Percentiles rank a stretch among this genome's conserved stretches.
Conservation (phyloP, 2,329 filamentous ascomycete genomes). For the Exophiala dermatitidis region DNA sequence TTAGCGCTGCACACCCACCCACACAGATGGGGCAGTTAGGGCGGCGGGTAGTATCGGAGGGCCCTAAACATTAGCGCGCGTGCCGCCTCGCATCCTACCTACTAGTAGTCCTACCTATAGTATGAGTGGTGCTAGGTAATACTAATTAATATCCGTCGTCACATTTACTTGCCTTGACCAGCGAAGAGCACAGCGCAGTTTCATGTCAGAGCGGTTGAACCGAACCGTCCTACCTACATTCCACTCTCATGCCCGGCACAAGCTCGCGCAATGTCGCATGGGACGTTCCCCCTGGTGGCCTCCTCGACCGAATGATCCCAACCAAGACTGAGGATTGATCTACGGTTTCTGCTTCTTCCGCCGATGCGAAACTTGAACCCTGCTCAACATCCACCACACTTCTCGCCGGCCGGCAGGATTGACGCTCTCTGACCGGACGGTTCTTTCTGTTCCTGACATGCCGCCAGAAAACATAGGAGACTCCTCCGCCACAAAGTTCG, state of each 20-base stretch:
- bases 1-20: no score
- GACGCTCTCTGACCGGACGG: no score
- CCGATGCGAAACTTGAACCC: constrained; percentile 3
- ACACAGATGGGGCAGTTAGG: no score
- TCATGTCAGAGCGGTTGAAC: not conserved
- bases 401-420: not conserved
- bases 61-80: no score
- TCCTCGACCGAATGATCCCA: constrained; percentile 8
- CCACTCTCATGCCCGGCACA: not conserved
- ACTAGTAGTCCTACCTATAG: no score
- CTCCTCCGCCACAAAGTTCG: constrained; percentile 44
- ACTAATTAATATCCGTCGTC: no score
- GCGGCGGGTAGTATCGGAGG: no score
- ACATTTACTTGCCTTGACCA: no score
- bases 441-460: constrained; percentile 1
- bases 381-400: constrained; percentile 9
- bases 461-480: constrained; percentile 39
- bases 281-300: constrained; percentile 5
- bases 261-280: constrained; percentile 19
- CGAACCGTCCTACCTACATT: constrained; percentile 2
- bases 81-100: no score
- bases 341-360: not conserved
- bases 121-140: no score
- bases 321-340: constrained; percentile 2
- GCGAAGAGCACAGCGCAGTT: constrained; percentile 6